Conservation (phyloP, 441 rosid species). For the Brassica balearica region DNA sequence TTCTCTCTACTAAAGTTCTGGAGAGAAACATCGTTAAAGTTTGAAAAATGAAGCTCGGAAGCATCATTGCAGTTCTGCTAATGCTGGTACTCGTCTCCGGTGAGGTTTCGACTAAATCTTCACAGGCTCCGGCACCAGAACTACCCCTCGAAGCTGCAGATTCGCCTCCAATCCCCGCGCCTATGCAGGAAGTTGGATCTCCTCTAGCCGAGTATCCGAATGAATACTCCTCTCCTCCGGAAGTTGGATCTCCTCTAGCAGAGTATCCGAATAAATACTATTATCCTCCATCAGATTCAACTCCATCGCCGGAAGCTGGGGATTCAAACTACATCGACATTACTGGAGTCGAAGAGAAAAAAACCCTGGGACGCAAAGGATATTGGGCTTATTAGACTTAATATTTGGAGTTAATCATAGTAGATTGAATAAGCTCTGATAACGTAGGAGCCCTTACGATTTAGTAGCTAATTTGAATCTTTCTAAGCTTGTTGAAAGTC, state of each 20-base stretch:
- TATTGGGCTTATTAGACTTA: background rate
- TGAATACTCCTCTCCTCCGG: slow-evolving; percentile 32
- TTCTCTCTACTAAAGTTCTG: slow-evolving; percentile 8
- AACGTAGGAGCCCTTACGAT: background rate
- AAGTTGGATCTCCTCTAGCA: slow-evolving; percentile 22
- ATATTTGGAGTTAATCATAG: background rate
- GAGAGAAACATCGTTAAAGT: slow-evolving; percentile 3
- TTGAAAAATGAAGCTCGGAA: slow-evolving; percentile 31
- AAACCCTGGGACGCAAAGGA: background rate
- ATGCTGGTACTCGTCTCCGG: slow-evolving; percentile 33
- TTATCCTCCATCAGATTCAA: slow-evolving; percentile 10
- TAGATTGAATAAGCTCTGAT: background rate
- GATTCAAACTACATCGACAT: slow-evolving; percentile 49
- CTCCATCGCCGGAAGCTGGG: slow-evolving; percentile 33
- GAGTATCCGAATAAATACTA: background rate
- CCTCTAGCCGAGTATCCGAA: slow-evolving; percentile 17
- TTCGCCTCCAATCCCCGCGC: slow-evolving; percentile 32
- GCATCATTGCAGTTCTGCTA: slow-evolving; percentile 3
- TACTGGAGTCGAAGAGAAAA: background rate
- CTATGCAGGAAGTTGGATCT: background rate
- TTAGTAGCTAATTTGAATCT: background rate
- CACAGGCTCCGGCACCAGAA: slow-evolving; percentile 45
- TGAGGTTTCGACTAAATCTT: slow-evolving; percentile 11
- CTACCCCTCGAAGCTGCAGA: slow-evolving; percentile 17
- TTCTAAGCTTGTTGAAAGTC: background rate